Evolutionary conservation across 2,329 filamentous ascomycete species (phyloP), one percentile per base, ranked within the genome.

Genomic region (Aurifilum marmelostoma): DNA sequence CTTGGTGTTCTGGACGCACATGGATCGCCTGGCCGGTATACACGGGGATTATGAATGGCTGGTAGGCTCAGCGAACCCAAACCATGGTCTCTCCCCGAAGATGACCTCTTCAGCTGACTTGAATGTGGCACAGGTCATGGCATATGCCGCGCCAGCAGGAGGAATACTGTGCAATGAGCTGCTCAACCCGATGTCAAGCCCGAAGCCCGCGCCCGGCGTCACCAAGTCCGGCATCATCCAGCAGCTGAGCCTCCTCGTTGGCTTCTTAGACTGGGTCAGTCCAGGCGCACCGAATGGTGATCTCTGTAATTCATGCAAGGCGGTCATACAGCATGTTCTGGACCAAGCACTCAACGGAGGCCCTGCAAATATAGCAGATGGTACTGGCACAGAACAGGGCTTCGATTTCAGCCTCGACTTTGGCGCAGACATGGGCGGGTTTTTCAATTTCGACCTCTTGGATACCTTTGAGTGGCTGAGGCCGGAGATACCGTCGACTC

Each of bases 101-200:
- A 14, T n/a, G 21, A 37, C 34, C 3, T 24, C 18, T 3, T 39
- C 32, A 11, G 32, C 58, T 60, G 58, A 60, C 58, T 18, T 21
- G 58, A 11, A 12, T 3, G 16, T 12, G 32, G 24, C 34, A 11
- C 18, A 83, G 82, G 75, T 85, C 9, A 84, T 86, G 80, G 80
- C 80, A 4, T 85, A 82, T 67, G 84, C 82, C 2, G 83, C 84
- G 0, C 83, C 84, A 0, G 82, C 81, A 4, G 81, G 81, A 8
- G 84, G 84, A 0, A 83, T 86, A 14, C 78, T 86, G 5, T 86
- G 83, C 67, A 79, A 84, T 21, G 84, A 86, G 65, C 77, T 86
- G 1, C 77, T 86, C 0, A 81, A 81, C 39, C 81, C 83, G 21
- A 80, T 80, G 0, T 74, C 79, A 75, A 77, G 63, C 73, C 47